Base-by-base conservation (phyloP, 306 rosid species). In the Trifolium dubium region DNA sequence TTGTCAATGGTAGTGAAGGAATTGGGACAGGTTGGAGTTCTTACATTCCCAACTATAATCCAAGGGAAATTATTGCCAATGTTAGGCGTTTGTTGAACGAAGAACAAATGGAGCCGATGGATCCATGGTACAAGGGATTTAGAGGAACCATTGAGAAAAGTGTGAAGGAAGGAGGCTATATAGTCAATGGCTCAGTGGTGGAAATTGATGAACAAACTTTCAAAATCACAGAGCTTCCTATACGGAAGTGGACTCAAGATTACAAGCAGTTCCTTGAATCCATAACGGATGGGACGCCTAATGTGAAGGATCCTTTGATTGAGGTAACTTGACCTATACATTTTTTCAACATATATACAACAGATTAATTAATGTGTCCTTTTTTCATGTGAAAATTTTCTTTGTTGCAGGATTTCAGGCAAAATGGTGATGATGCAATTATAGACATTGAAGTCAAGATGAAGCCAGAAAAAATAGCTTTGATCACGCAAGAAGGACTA, bases 11-110 rank as follows among this genome's bases (percentile, higher is more conserved):
- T 30, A 88, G 98, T 79, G 98, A 94, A 72, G 98, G 95, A 69
- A 94, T 94, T 71, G 98, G 96, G 71, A 91, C 97, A 0, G 95
- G 96, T 6, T 94, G 97, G 98, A 91, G 96, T 78, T 89, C 98
- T 11, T 89, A 84, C 82, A 74, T 94, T 76, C 98, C 98, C 10
- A 94, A 94, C 76, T 94, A 94, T 73, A 94, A 89, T 73, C 97
- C 98, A 30, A 83, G 91, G 84, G 98, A 94, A 4, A 84, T 94
- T 13, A 81, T 91, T 75, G 91, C 84, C 53, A 94, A 94, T 49
- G 81, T 89, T 5, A 89, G 89, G 85, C 88, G 83, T 54, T 72
- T 88, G 88, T 86, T 94, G 68, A 77, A 76, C 29, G 90, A 82
- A 44, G 88, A 86, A 17, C 23, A 67, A 28, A 65, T 87, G 90